Conservation (phyloP, 148 eudicot species). For the Polygonum maritimum region DNA sequence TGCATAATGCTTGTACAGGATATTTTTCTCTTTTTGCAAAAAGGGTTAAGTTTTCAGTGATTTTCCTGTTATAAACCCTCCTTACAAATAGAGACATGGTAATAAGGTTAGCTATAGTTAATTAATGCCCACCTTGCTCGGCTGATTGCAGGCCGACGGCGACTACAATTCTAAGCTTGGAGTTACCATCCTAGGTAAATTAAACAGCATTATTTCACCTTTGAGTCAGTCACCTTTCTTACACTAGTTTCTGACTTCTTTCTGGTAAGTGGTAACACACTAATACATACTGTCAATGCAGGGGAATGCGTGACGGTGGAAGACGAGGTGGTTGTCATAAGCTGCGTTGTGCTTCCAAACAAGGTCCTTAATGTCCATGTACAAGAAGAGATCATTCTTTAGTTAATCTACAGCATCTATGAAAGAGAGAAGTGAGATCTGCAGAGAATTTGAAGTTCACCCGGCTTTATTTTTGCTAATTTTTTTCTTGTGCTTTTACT, state of each 20-base stretch:
- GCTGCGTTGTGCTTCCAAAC: conserved; percentile 62
- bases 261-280: neutral
- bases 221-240: neutral
- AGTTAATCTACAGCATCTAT: neutral
- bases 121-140: neutral
- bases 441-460: neutral
- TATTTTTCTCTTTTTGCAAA: too few species aligned
- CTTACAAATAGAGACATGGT: too few species aligned
- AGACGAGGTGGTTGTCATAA: conserved; percentile 63
- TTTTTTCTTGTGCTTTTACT: neutral
- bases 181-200: conserved; percentile 65
- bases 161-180: conserved; percentile 76
- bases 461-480: neutral
- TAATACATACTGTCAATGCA: conserved; percentile 18
- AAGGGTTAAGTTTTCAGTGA: too few species aligned
- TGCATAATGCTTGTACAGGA: too few species aligned
- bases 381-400: conserved; percentile 64
- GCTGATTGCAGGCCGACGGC: conserved; percentile 63
- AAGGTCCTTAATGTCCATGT: conserved; percentile 70
- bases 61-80: too few species aligned
- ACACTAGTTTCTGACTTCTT: neutral
- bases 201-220: conserved; percentile 10
- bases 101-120: neutral
- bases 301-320: conserved; percentile 75
- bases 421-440: neutral